Evolutionary conservation across 2,329 filamentous ascomycete species (phyloP).

Genomic region (Phyllosticta citrichinensis): DNA sequence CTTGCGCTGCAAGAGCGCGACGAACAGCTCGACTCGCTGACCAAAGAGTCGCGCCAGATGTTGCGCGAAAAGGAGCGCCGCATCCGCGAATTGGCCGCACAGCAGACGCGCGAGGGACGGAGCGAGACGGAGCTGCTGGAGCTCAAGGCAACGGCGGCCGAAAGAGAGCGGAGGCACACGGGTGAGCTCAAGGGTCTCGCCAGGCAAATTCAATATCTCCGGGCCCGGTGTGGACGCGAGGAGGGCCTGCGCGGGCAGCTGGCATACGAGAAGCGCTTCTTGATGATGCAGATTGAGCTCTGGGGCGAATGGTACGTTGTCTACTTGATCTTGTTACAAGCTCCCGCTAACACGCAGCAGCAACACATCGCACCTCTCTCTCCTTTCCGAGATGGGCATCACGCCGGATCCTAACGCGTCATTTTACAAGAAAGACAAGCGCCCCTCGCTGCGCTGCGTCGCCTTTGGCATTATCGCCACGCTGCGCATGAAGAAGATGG

Average conservation of each 20-base stretch:
- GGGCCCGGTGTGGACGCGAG: conserved; percentile 71
- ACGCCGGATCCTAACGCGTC: conserved; percentile 35
- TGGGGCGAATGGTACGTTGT: conserved; percentile 78
- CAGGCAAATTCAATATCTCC: conserved; percentile 86
- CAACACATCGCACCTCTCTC: conserved; percentile 81
- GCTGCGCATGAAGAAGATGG: conserved; percentile 41
- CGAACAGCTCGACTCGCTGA: conserved; percentile 11
- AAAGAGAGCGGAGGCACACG: conserved; percentile 58
- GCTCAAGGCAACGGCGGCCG: conserved; percentile 41
- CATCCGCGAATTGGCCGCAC: conserved; percentile 16
- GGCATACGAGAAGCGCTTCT: conserved; percentile 77
- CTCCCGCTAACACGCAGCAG: conserved; percentile 38
- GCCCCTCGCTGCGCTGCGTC: conserved; percentile 38
- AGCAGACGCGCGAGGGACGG: conserved; percentile 21
- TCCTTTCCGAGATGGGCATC: conserved; percentile 75
- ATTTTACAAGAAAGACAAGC: conserved; percentile 26
- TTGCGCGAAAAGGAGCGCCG: conserved; percentile 12
- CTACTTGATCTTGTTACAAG: neutral
- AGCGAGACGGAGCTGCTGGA: conserved; percentile 18
- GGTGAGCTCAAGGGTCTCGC: conserved; percentile 72
- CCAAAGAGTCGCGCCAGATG: conserved; percentile 10
- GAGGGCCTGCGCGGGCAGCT: conserved; percentile 69
- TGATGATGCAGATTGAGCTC: conserved; percentile 68
- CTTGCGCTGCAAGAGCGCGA: conserved; percentile 14
- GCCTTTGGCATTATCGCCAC: conserved; percentile 40